phyloP scores from a whole-genome alignment of 148 eudicot species.

The Chenopodium formosanum region DNA sequence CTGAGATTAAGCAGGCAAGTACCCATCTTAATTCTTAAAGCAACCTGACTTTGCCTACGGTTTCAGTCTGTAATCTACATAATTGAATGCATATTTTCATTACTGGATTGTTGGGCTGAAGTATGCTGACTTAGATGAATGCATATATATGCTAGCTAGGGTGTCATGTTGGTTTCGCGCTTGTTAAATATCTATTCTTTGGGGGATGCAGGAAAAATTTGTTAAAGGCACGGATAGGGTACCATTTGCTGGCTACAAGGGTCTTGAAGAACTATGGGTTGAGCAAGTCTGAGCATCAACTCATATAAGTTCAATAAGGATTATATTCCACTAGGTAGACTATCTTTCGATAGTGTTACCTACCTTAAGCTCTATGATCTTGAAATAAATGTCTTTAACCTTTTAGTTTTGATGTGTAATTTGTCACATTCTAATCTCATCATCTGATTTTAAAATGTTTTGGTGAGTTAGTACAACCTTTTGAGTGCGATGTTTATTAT shows the following conservation, averaged over 20 bases:
- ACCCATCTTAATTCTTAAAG: not conserved
- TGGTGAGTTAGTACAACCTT: too few relatives aligned
- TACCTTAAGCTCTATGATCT: too few relatives aligned
- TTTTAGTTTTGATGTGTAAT: too few relatives aligned
- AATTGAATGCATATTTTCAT: not conserved
- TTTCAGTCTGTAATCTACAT: too few relatives aligned
- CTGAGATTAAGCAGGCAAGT: slow-evolving; percentile 51
- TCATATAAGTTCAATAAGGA: not conserved
- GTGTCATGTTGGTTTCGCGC: not conserved
- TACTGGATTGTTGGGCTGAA: not conserved
- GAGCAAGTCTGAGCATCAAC: slow-evolving; percentile 42
- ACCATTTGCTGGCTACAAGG: slow-evolving; percentile 58
- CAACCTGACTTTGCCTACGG: not conserved
- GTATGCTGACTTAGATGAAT: not conserved
- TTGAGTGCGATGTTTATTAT: too few relatives aligned
- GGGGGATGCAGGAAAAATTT: slow-evolving; percentile 50
- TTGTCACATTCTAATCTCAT: too few relatives aligned
- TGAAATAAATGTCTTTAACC: too few relatives aligned
- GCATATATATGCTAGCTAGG: not conserved
- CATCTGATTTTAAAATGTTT: too few relatives aligned
- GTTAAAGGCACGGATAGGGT: slow-evolving; percentile 40
- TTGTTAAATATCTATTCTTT: not conserved
- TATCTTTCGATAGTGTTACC: too few relatives aligned
- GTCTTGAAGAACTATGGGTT: slow-evolving; percentile 73
- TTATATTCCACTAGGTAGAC: not conserved